These are phyloP conservation scores for Xylaria sp. DNA, from an alignment of 2,329 filamentous ascomycete species.

Conservation along the genomic window DNA sequence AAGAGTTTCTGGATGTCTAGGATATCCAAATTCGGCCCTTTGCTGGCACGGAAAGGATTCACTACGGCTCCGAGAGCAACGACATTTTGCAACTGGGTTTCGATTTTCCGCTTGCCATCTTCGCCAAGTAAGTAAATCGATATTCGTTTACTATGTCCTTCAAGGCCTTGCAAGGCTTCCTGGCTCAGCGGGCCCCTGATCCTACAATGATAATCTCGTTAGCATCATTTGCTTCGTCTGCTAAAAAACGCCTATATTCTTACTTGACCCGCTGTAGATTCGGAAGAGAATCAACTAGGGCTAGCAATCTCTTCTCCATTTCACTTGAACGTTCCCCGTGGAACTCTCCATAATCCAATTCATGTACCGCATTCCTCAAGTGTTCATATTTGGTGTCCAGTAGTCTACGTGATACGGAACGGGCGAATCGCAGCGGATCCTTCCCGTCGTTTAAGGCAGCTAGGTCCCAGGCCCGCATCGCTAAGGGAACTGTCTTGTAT, in stretches of 20 bases:
- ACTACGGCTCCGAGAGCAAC: neutral
- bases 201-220: conserved; percentile 2
- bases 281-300: conserved; percentile 20
- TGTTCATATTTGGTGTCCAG: conserved; percentile 5
- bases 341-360: conserved; percentile 24
- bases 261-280: conserved; percentile 28
- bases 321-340: neutral
- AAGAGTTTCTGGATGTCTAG: conserved; percentile 20
- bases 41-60: neutral
- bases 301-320: conserved; percentile 17
- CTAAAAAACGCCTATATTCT: neutral
- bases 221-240: neutral
- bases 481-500: conserved; percentile 18
- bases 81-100: conserved; percentile 13
- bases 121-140: conserved; percentile 20
- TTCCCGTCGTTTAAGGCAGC: neutral
- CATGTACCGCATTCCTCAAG: conserved; percentile 23
- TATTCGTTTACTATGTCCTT: conserved; percentile 2
- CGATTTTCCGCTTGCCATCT: conserved; percentile 11
- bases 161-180: conserved; percentile 4
- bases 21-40: conserved; percentile 14
- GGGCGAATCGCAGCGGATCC: neutral
- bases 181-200: conserved; percentile 1
- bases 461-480: neutral
- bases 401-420: conserved; percentile 1